Base-by-base conservation (phyloP, 495 filamentous ascomycete species). In the Penicillium manginii region DNA sequence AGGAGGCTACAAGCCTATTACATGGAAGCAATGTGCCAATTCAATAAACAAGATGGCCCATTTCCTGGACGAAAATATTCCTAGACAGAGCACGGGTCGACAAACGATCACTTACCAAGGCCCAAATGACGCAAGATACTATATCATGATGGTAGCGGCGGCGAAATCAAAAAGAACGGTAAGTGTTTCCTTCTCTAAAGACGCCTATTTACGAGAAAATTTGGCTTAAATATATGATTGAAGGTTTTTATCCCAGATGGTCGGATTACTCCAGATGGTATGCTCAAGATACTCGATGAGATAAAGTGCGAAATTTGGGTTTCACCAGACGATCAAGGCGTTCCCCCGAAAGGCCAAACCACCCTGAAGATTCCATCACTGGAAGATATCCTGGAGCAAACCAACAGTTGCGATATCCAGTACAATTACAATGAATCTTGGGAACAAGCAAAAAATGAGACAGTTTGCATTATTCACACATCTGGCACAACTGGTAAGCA, bases 401-500 rank as follows among this genome's bases (percentile, higher is more conserved):
- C 19, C 22, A 33, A 22, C 26, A 14, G 17, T 50, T 14, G 15
- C 8, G 21, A 9, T 32, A 12, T 17, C 31, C 21, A 18, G 26
- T 50, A 50, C 17, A 1, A 23, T 19, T 50, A 50, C 15, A 2
- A 50, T 19, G 48, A 29, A 15, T 29, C 48, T 31, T 50, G 48
- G 48, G 22, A 50, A 33, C 19, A 50, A 31, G 48, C 26, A 1
- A 50, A 50, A 4, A 33, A 50, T 19, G 48, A 50, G 23, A 14
- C 33, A 18, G 48, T 50, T 3, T 50, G 48, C 31, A 50, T 50
- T 21, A 50, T 50, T 23, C 48, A 50, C 15, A 50, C 23, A 15
- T 50, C 48, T n/a, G 48, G 48, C 12, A 50, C 48, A 15, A 50
- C 48, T 31, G 48, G 48, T 31, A 50, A 21, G 48, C 15, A 9